phyloP scores from a whole-genome alignment of 2,329 filamentous ascomycete species.

The Clarireedia paspali region DNA sequence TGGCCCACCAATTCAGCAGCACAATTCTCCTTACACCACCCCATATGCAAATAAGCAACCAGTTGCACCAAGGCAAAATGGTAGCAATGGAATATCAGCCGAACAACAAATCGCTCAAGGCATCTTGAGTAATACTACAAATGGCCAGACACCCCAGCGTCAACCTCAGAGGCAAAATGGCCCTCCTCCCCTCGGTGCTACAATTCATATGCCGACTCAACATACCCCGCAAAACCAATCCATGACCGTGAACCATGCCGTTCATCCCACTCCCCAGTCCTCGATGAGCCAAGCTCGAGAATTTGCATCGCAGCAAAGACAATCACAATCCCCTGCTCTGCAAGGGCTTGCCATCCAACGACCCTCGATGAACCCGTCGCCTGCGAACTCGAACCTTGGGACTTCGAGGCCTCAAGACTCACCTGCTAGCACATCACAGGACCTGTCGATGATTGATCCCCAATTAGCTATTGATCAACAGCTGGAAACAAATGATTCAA shows the following conservation, averaged over 20 bases:
- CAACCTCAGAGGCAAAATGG: constrained; percentile 12
- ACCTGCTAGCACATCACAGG: constrained; percentile 19
- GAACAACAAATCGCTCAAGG: constrained; percentile 30
- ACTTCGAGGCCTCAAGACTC: constrained; percentile 19
- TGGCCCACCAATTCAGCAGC: constrained; percentile 18
- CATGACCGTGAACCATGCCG: constrained; percentile 27
- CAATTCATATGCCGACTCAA: constrained; percentile 27
- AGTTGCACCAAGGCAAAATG: constrained; percentile 20
- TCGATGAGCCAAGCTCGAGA: constrained; percentile 17
- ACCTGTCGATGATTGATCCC: constrained; percentile 30
- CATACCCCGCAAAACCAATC: constrained; percentile 21
- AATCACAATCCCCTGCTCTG: constrained; percentile 26
- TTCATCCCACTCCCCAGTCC: constrained; percentile 19
- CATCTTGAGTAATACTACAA: constrained; percentile 22
- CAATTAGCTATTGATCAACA: constrained; percentile 27
- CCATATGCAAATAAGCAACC: constrained; percentile 24
- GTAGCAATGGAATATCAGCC: constrained; percentile 22
- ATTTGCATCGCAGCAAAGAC: constrained; percentile 15
- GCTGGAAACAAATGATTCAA: constrained; percentile 16
- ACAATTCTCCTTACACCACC: constrained; percentile 26
- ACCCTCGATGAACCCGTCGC: constrained; percentile 23
- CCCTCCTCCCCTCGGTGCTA: constrained; percentile 25
- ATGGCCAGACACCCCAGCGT: constrained; percentile 25
- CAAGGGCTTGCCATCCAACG: constrained; percentile 19
- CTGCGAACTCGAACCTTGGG: constrained; percentile 20